Base-by-base conservation (phyloP, 225 moss, liverwort and hornwort species). In the Sphagnum contortum region DNA sequence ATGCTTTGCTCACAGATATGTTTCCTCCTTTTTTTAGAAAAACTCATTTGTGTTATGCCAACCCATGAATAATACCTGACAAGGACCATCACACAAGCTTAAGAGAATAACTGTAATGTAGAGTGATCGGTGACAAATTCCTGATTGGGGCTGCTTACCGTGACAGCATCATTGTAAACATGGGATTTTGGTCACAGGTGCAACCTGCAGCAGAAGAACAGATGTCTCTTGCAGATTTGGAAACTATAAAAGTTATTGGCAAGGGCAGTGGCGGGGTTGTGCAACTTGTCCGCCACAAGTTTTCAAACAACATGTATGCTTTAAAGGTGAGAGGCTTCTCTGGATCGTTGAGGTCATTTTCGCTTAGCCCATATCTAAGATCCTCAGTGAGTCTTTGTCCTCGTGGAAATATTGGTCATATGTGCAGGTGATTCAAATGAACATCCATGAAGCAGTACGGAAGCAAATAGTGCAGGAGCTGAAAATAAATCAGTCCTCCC, bases 391-490 rank as follows among this genome's bases (percentile, higher is more conserved):
- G 1, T 29, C 29, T 29, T 29, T 29, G 29, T 29, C 0, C 29
- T 29, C 1, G 29, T 29, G 29, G 29, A 29, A 29, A 29, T 29
- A 29, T 29, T 29, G 29, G 29, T 29, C 29, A 29, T 29, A 29
- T 29, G 9, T 68, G 66, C 80, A 88, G 88, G 81, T 79, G 45
- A 88, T 91, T 57, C 90, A 88, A 64, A 91, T 91, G 90, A 88
- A 88, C 62, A 83, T 91, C 50, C 75, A 88, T 54, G 90, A 91
- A 67, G 83, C 82, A 47, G 81, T 81, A 9, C 77, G 90, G 71
- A 88, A 63, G 75, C 90, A 91, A 72, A 91, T 91, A 62, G 88
- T 91, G 9, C 90, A 88, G 56, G 90, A 91, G 65, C 81, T 91
- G 57, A 91, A 82, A 74, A 91, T 91, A 79, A 91, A 91, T 67